Conservation (phyloP, 2,329 filamentous ascomycete species). For the Talaromyces sp. region DNA sequence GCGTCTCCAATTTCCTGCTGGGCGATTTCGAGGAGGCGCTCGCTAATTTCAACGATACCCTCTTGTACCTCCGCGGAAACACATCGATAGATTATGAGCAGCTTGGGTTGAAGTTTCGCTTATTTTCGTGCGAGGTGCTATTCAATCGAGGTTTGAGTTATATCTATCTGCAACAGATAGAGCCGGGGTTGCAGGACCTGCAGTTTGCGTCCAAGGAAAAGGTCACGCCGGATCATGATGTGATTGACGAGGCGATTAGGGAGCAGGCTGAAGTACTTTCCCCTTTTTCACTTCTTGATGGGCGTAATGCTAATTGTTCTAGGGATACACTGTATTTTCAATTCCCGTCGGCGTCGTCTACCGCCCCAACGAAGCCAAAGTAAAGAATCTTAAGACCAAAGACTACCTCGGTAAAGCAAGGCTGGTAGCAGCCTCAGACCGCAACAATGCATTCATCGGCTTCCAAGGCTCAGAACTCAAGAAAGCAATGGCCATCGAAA, state of each 20-base stretch:
- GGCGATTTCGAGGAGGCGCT: constrained; percentile 96
- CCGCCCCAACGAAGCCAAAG: constrained; percentile 93
- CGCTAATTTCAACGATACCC: constrained; percentile 97
- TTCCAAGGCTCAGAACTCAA: constrained; percentile 78
- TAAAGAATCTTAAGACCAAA: constrained; percentile 96
- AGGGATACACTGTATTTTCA: constrained; percentile 98
- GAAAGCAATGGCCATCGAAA: constrained; percentile 29
- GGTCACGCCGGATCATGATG: constrained; percentile 91
- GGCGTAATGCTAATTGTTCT: background rate
- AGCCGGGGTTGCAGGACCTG: constrained; percentile 86
- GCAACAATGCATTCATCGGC: constrained; percentile 75
- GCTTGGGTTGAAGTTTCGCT: constrained; percentile 87
- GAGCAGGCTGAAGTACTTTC: constrained; percentile 78
- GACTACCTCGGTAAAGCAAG: constrained; percentile 97
- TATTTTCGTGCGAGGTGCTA: constrained; percentile 95
- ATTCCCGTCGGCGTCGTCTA: constrained; percentile 96
- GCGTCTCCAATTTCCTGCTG: constrained; percentile 94
- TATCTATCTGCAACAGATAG: constrained; percentile 90
- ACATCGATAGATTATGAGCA: constrained; percentile 98
- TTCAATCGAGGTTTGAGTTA: constrained; percentile 98
- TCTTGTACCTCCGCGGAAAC: constrained; percentile 91
- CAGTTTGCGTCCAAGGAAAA: constrained; percentile 91
- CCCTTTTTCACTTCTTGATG: background rate
- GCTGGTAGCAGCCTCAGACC: constrained; percentile 82
- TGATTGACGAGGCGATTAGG: constrained; percentile 93